These are phyloP conservation scores for Spathaspora arborariae DNA, from an alignment of 805 yeast species.

Conservation along the genomic window DNA sequence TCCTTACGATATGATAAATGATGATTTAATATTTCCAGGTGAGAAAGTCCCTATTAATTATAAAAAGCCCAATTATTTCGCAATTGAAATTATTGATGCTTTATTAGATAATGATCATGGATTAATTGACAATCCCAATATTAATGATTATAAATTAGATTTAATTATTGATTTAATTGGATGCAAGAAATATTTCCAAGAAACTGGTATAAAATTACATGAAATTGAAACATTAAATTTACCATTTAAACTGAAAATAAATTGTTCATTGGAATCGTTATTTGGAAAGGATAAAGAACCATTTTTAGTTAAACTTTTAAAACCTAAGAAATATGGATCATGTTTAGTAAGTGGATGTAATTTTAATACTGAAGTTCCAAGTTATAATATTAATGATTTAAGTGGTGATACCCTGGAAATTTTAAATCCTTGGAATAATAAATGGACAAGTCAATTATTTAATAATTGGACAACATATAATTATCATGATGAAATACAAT, in stretches of 20 bases:
- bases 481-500: constrained; percentile 30
- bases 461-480: constrained; percentile 27
- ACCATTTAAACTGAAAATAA: constrained; percentile 20
- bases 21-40: constrained; percentile 32
- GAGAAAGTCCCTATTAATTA: constrained; percentile 30
- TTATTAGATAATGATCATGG: constrained; percentile 14
- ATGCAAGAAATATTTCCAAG: constrained; percentile 33
- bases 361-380: constrained; percentile 25
- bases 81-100: constrained; percentile 33
- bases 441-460: constrained; percentile 31
- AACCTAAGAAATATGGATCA: constrained; percentile 32
- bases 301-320: constrained; percentile 30
- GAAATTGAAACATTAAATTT: constrained; percentile 26
- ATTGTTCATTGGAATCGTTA: constrained; percentile 11
- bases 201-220: constrained; percentile 21
- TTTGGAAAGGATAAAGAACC: constrained; percentile 29
- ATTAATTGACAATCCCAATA: constrained; percentile 15
- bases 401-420: constrained; percentile 12
- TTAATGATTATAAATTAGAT: constrained; percentile 29
- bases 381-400: constrained; percentile 30
- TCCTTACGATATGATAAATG: constrained; percentile 30
- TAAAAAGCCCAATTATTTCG: constrained; percentile 37
- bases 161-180: constrained; percentile 38
- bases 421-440: constrained; percentile 32
- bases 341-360: constrained; percentile 34